Conservation (phyloP, 1,284 basidiomycete species). For the Vanrija pseudolonga region DNA sequence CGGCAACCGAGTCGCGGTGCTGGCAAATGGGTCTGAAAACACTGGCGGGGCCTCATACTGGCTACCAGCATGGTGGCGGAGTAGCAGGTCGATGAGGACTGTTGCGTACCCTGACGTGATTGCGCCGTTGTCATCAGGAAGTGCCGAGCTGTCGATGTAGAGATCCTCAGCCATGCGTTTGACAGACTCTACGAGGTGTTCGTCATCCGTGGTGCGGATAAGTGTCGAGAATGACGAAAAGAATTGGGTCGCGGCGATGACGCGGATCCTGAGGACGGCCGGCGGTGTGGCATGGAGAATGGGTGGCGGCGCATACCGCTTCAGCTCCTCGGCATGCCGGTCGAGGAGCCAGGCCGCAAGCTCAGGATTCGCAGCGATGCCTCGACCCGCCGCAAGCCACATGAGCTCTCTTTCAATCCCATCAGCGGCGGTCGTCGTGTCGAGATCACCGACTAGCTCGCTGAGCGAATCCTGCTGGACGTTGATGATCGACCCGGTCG, state of each 20-base stretch:
- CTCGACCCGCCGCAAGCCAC: conserved; percentile 32
- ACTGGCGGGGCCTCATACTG: background rate
- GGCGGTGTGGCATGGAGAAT: conserved; percentile 32
- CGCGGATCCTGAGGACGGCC: conserved; percentile 25
- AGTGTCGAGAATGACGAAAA: conserved; percentile 23
- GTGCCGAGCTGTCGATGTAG: background rate
- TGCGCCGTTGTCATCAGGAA: conserved; percentile 11
- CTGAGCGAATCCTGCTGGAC: conserved; percentile 21
- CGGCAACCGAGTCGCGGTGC: background rate
- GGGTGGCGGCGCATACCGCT: conserved; percentile 31
- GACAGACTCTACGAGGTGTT: conserved; percentile 2
- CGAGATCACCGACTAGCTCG: conserved; percentile 15
- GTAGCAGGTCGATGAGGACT: conserved; percentile 24
- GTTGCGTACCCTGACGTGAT: conserved; percentile 9
- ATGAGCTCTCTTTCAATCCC: conserved; percentile 36
- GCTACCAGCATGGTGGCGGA: background rate
- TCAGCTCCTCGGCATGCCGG: conserved; percentile 12
- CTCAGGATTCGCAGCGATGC: conserved; percentile 12
- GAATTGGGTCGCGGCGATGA: conserved; percentile 16
- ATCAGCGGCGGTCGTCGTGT: conserved; percentile 8
- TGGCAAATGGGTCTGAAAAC: background rate
- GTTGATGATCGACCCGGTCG: conserved; percentile 26
- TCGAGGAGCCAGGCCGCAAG: conserved; percentile 30
- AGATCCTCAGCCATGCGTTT: conserved; percentile 4
- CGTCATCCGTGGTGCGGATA: conserved; percentile 8